phyloP scores from a whole-genome alignment of 805 yeast genomes.

The Wickerhamiella kazuoi region DNA sequence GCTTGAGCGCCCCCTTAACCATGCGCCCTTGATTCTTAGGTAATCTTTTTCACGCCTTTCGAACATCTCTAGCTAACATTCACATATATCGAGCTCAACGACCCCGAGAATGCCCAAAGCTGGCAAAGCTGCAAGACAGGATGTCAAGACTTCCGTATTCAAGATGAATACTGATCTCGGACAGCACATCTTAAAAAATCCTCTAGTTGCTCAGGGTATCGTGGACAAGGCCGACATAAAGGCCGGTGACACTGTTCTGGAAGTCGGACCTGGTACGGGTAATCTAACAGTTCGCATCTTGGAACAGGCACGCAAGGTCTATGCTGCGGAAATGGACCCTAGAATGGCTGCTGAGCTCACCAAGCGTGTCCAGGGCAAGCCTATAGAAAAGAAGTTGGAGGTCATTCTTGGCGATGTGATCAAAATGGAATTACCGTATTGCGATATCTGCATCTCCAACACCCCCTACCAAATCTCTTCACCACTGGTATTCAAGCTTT shows the following conservation, averaged over 20 bases:
- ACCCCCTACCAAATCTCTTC: slow-evolving; percentile 97
- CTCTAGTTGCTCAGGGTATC: slow-evolving; percentile 92
- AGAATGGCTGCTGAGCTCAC: slow-evolving; percentile 98
- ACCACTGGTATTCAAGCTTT: slow-evolving; percentile 80
- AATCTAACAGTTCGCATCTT: slow-evolving; percentile 82
- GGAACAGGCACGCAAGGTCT: slow-evolving; percentile 84
- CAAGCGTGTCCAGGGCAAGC: slow-evolving; percentile 95
- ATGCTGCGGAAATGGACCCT: slow-evolving; percentile 98
- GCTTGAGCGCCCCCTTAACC: no score
- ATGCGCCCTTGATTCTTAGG: no score
- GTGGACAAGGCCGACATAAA: slow-evolving; percentile 89
- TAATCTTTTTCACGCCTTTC: background rate
- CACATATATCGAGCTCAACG: background rate
- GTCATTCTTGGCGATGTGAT: slow-evolving; percentile 89
- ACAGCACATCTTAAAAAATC: slow-evolving; percentile 92
- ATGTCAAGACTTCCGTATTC: slow-evolving; percentile 39
- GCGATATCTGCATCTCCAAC: slow-evolving; percentile 89
- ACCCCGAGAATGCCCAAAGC: slow-evolving; percentile 20
- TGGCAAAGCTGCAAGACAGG: slow-evolving; percentile 13
- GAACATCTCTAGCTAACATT: no score
- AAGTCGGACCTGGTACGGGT: slow-evolving; percentile 99
- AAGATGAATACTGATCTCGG: slow-evolving; percentile 94
- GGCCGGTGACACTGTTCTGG: slow-evolving; percentile 84
- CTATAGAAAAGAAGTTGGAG: slow-evolving; percentile 77
- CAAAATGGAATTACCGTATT: slow-evolving; percentile 86